These are phyloP conservation scores for Dendrocalamus latiflorus DNA, from an alignment of 202 grass and related monocot genomes.

Conservation along the genomic window DNA sequence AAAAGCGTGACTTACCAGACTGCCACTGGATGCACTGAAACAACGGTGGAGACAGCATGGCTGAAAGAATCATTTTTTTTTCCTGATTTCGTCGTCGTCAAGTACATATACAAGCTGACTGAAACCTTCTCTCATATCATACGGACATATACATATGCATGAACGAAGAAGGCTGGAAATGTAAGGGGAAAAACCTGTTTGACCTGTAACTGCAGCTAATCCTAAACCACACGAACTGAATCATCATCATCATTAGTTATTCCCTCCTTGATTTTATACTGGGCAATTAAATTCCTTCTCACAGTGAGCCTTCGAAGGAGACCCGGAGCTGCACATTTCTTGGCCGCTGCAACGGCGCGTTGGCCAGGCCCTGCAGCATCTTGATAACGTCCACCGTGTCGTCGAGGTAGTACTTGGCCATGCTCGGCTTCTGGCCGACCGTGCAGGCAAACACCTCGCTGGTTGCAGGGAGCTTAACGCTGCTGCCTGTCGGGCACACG, in stretches of 20 bases:
- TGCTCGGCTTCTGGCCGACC: constrained; percentile 93
- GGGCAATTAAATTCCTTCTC: constrained; percentile 6
- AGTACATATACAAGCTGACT: constrained; percentile 41
- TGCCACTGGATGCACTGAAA: not conserved
- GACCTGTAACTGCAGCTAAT: constrained; percentile 44
- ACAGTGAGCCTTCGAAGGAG: constrained; percentile 73
- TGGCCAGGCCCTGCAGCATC: constrained; percentile 78
- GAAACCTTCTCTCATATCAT: constrained; percentile 19
- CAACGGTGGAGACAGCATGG: not conserved
- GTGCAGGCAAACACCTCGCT: constrained; percentile 96
- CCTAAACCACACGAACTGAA: constrained; percentile 37
- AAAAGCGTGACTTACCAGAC: constrained; percentile 6
- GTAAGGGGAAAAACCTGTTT: not conserved
- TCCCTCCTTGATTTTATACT: not conserved
- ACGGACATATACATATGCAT: constrained; percentile 31
- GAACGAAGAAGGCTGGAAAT: not conserved
- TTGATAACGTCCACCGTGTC: constrained; percentile 90
- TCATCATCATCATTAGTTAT: constrained; percentile 25
- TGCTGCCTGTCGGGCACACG: constrained; percentile 42
- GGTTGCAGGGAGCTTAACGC: constrained; percentile 47
- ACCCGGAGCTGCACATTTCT: constrained; percentile 49
- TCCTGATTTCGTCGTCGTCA: constrained; percentile 48
- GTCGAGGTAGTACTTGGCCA: constrained; percentile 97
- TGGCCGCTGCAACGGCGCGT: constrained; percentile 36
- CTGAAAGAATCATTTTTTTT: constrained; percentile 30